Evolutionary conservation across 768 basidiomycete species (phyloP), one percentile per base, ranked within the genome.

Genomic region (Cyathus striatus): DNA sequence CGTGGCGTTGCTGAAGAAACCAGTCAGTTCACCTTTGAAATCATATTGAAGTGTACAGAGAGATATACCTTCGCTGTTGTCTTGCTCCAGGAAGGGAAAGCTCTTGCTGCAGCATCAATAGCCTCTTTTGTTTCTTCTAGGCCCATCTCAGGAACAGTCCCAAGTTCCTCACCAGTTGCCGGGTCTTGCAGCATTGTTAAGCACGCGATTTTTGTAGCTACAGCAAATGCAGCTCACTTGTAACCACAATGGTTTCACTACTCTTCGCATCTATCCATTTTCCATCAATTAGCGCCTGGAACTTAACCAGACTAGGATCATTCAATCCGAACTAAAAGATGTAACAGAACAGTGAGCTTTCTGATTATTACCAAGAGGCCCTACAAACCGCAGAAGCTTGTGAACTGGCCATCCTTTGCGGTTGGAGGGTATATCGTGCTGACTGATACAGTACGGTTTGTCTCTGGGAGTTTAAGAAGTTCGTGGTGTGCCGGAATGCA

Each of bases 141-240:
- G 7, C 85, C 87, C 85, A 96, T 89, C 57, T 98, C 95, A 3
- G 93, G 90, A 21, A 94, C 73, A 1, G 78, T 82, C 12, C 93
- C 95, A 35, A 97, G 77, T 45, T 79, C 78, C 50, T 93, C 79
- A 32, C 76, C 76, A 3, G 85, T 95, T 5, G 92, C 90, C 23
- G 95, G 95, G 68, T 97, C 94, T 95, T 33, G 10, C 22, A 3
- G 30, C n/a, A 39, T 32, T 35, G 37, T 39, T 22, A 33, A 23
- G 18, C 23, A 26, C 27, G n/a, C 9, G 9, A 30, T 30, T 9
- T 30, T n/a, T n/a, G n/a, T n/a, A n/a, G n/a, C n/a, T n/a, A n/a
- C n/a, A 22, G 32, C 42, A 18, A 34, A 45, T 23, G 27, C 41
- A 7, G 68, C 85, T 46, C 58, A 94, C 93, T 91, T 36, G 70